These are phyloP conservation scores for Penicillium daleae DNA, from an alignment of 495 filamentous ascomycete species.

Conservation along the genomic window DNA sequence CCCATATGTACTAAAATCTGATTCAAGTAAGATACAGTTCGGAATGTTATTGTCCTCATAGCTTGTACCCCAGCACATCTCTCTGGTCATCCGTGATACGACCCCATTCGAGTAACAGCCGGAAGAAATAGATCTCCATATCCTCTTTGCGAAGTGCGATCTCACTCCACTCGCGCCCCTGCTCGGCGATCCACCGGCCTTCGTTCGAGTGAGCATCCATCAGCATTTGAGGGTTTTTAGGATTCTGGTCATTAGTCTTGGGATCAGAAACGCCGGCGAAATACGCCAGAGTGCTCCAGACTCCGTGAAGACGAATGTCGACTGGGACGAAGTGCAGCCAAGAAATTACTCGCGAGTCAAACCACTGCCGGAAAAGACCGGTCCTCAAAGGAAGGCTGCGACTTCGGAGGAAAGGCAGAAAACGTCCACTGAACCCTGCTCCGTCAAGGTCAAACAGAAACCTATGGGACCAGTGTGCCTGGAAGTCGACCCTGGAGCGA, in stretches of 20 bases:
- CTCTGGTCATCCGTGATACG: slow-evolving; percentile 64
- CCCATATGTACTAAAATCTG: slow-evolving; percentile 7
- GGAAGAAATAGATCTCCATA: slow-evolving; percentile 82
- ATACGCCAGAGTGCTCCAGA: slow-evolving; percentile 68
- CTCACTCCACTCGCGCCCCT: slow-evolving; percentile 66
- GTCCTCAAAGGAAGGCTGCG: slow-evolving; percentile 64
- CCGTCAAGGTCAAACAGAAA: slow-evolving; percentile 71
- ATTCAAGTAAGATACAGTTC: not conserved
- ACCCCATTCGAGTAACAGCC: slow-evolving; percentile 77
- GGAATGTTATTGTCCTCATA: not conserved
- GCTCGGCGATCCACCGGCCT: slow-evolving; percentile 65
- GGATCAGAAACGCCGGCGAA: slow-evolving; percentile 51
- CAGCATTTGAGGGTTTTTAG: slow-evolving; percentile 13
- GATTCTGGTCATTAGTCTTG: slow-evolving; percentile 7
- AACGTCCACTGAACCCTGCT: slow-evolving; percentile 67
- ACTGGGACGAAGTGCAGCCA: slow-evolving; percentile 82
- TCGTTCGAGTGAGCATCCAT: slow-evolving; percentile 50
- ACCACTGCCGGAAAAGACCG: slow-evolving; percentile 76
- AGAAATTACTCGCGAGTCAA: slow-evolving; percentile 66
- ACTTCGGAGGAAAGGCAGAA: slow-evolving; percentile 65
- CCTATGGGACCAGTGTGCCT: slow-evolving; percentile 64
- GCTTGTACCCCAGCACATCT: slow-evolving; percentile 59
- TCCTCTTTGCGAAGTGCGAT: slow-evolving; percentile 74
- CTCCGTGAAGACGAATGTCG: slow-evolving; percentile 66
- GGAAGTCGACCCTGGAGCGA: slow-evolving; percentile 49